Percentiles rank a stretch among this genome's conserved stretches.
These are phyloP conservation scores for Symbiodinium pilosum DNA, from an alignment of 73 alveolate species.

Conservation along the genomic window DNA sequence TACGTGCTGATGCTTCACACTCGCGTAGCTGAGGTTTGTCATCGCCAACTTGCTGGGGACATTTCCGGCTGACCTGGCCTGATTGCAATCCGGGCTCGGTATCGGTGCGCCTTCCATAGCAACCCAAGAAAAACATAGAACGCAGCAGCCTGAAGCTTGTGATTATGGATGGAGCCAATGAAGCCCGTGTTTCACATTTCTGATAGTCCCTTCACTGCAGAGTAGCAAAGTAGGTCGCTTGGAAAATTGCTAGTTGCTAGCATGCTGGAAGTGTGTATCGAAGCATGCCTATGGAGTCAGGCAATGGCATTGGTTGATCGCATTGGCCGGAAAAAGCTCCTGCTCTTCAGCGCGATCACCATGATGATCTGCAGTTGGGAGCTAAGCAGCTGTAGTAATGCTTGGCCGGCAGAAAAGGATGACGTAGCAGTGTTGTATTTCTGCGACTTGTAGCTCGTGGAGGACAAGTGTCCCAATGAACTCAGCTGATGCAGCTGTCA, in stretches of 20 bases:
- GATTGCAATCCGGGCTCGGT: neutral
- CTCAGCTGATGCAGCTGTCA: neutral
- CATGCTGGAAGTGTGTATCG: too few species aligned
- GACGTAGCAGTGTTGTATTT: too few species aligned
- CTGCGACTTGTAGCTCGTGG: neutral
- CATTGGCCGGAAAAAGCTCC: constrained; percentile 43
- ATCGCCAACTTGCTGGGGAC: constrained; percentile 48
- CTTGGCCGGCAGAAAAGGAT: too few species aligned
- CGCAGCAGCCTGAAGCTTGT: too few species aligned
- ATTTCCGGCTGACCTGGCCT: constrained; percentile 28
- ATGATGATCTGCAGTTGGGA: constrained; percentile 29
- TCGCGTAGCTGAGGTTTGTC: constrained; percentile 5
- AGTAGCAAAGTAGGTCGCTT: too few species aligned
- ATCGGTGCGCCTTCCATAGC: too few species aligned
- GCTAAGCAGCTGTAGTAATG: neutral
- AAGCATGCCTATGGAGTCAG: constrained; percentile 56
- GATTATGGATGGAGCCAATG: too few species aligned
- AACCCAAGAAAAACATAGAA: too few species aligned
- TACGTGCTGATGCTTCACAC: neutral
- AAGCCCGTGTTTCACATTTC: too few species aligned
- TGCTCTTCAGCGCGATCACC: constrained; percentile 6
- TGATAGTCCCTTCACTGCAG: too few species aligned
- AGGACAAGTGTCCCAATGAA: neutral
- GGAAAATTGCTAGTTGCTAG: too few species aligned
- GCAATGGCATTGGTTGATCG: constrained; percentile 63